Evolutionary conservation across 2,329 filamentous ascomycete species (phyloP).

Genomic region (Apiospora saccharicola): DNA sequence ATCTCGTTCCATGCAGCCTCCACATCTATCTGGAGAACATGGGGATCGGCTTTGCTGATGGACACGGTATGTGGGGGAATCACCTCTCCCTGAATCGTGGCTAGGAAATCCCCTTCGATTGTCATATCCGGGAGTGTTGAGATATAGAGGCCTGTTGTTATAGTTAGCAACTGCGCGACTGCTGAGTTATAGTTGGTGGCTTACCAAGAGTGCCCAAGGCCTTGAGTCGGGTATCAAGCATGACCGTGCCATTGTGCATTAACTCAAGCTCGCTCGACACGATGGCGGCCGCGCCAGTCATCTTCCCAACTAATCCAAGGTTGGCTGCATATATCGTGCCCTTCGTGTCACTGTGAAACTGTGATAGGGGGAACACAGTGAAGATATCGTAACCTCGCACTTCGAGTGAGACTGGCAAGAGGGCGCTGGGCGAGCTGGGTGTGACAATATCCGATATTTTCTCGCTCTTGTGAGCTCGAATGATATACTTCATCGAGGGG

Average conservation of each 20-base stretch:
- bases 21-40: constrained; percentile 80
- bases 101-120: constrained; percentile 73
- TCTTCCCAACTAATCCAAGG: constrained; percentile 83
- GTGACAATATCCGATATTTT: constrained; percentile 62
- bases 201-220: constrained; percentile 77
- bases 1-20: constrained; percentile 80
- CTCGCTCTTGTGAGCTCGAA: constrained; percentile 76
- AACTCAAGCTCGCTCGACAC: constrained; percentile 66
- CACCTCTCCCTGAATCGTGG: constrained; percentile 74
- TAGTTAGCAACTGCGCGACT: constrained; percentile 26
- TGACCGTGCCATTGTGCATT: constrained; percentile 62
- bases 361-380: constrained; percentile 72
- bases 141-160: constrained; percentile 72
- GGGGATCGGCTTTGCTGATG: constrained; percentile 57
- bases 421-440: constrained; percentile 50
- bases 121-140: constrained; percentile 69
- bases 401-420: constrained; percentile 70
- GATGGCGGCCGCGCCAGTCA: constrained; percentile 86
- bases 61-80: constrained; percentile 73
- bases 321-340: constrained; percentile 66
- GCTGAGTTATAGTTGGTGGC: constrained; percentile 30
- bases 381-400: constrained; percentile 81
- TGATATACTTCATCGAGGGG: constrained; percentile 66
- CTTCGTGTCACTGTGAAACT: constrained; percentile 57
- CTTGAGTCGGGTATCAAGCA: constrained; percentile 76